phyloP scores from a whole-genome alignment of 2,329 filamentous ascomycete genomes.

The Stagonosporopsis vannaccii region DNA sequence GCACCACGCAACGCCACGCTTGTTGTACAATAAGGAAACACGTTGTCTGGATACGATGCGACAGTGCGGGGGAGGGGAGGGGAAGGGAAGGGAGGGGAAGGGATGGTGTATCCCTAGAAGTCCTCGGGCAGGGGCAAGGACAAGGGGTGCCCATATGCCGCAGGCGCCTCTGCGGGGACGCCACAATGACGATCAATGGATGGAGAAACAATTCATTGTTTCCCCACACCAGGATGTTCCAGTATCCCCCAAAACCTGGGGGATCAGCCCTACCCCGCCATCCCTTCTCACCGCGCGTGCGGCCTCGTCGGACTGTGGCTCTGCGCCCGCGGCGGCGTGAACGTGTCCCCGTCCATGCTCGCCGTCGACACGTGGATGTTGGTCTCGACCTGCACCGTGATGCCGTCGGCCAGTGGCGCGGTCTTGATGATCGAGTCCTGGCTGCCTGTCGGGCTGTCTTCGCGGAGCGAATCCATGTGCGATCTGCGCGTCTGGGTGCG shows the following conservation, averaged over 20 bases:
- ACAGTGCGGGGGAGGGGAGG: neutral
- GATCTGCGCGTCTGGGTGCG: constrained; percentile 25
- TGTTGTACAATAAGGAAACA: constrained; percentile 8
- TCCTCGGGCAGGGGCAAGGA: neutral
- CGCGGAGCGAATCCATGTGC: constrained; percentile 26
- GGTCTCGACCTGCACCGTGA: constrained; percentile 44
- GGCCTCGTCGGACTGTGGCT: neutral
- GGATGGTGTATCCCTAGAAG: neutral
- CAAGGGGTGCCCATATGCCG: neutral
- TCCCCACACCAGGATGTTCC: neutral
- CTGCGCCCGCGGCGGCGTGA: neutral
- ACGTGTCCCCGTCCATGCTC: constrained; percentile 4
- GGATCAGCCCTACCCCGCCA: neutral
- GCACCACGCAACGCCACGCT: constrained; percentile 12
- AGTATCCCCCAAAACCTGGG: neutral
- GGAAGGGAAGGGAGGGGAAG: too few relatives aligned
- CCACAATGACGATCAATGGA: neutral
- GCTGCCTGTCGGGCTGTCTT: constrained; percentile 40
- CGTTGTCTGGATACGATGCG: neutral
- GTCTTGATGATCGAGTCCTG: constrained; percentile 47
- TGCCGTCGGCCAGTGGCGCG: constrained; percentile 29
- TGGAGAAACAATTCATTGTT: neutral
- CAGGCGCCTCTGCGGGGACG: neutral
- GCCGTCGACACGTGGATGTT: constrained; percentile 15
- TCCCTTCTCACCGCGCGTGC: neutral